Percentiles rank a stretch among this genome's conserved stretches.
Conservation (phyloP, 139 green algal genomes). For the Medakamo hakoo region DNA sequence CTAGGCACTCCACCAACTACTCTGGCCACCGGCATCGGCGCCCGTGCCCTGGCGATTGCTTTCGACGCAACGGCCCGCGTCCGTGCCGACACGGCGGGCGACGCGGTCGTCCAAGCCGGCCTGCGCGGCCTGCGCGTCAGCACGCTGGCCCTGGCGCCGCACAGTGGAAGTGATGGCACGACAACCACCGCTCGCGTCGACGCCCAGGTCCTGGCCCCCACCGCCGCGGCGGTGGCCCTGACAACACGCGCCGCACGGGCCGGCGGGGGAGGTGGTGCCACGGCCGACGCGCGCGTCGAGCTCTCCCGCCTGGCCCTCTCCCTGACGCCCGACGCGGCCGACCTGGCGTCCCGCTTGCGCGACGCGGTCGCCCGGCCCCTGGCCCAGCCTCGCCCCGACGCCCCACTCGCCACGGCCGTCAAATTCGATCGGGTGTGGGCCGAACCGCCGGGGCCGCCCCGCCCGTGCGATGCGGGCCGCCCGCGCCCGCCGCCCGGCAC, state of each 20-base stretch:
- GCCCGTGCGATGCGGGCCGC: background rate
- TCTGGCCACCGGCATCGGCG: too few relatives aligned
- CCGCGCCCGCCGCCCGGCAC: too few relatives aligned
- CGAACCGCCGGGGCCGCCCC: conserved; percentile 8
- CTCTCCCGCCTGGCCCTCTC: conserved; percentile 28
- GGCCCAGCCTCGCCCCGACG: conserved; percentile 10
- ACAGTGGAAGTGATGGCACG: background rate
- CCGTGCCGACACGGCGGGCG: too few relatives aligned
- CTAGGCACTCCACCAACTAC: too few relatives aligned
- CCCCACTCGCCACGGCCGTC: conserved; percentile 30
- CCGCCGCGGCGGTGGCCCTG: conserved; percentile 19
- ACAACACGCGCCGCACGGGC: conserved; percentile 5
- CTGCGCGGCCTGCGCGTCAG: conserved; percentile 28
- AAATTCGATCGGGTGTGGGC: conserved; percentile 51
- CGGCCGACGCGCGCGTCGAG: conserved; percentile 28
- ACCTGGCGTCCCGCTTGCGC: conserved; percentile 29
- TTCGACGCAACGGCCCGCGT: too few relatives aligned
- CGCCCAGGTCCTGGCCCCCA: conserved; percentile 35
- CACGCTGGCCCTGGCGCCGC: conserved; percentile 7
- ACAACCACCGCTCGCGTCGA: conserved; percentile 8
- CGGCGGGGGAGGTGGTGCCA: background rate
- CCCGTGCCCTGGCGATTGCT: too few relatives aligned
- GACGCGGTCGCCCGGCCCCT: conserved; percentile 28
- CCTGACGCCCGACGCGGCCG: conserved; percentile 46
- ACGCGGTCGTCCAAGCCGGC: conserved; percentile 11